Evolutionary conservation across 192 early-diverging fungal species (phyloP).

Genomic region (Backusella circina): DNA sequence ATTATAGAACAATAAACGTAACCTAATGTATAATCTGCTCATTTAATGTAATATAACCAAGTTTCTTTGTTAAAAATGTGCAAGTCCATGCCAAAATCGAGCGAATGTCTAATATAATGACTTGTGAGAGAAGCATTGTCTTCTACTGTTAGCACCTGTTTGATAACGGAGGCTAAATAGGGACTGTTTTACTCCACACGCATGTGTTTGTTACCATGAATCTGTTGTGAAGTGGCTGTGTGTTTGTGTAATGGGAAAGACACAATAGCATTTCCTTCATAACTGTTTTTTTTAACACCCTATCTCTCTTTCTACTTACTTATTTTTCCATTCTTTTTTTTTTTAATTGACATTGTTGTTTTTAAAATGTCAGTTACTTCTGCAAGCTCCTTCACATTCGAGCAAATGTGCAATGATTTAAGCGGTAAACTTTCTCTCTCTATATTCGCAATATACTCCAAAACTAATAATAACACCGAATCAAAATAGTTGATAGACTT

Average conservation of each 20-base stretch:
- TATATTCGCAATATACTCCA: not conserved
- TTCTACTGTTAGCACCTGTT: not conserved
- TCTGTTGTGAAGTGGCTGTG: not conserved
- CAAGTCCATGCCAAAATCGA: no score
- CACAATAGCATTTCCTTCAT: not conserved
- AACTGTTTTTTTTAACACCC: not conserved
- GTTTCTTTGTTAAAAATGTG: no score
- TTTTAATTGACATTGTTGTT: not conserved
- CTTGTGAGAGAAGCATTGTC: no score
- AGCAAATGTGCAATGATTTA: not conserved
- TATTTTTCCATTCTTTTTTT: no score
- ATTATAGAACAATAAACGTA: no score
- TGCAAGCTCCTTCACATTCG: not conserved
- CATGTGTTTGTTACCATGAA: not conserved
- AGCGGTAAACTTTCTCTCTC: not conserved
- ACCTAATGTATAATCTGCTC: no score
- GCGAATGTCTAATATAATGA: no score
- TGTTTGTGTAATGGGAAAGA: not conserved
- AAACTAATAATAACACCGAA: not conserved
- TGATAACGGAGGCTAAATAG: not conserved
- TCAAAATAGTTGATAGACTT: not conserved
- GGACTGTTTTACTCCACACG: not conserved
- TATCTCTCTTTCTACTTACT: not conserved
- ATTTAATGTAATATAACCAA: no score
- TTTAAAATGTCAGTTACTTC: not conserved